Evolutionary conservation across 148 eudicot species (phyloP).

Genomic region (Camellia sinensis): DNA sequence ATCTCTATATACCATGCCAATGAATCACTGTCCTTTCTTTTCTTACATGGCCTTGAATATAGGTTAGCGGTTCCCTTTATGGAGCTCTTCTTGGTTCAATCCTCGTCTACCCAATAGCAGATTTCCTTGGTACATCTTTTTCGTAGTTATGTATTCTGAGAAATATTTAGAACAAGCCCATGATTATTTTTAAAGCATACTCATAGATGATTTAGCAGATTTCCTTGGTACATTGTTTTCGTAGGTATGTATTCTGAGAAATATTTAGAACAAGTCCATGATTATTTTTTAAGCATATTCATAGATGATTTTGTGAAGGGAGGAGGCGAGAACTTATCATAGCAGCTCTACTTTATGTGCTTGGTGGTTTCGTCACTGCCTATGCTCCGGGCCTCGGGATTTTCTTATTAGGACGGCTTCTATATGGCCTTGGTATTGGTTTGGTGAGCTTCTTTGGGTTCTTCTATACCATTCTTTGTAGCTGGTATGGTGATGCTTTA

Average conservation of each 20-base stretch:
- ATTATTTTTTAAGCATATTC: constrained; percentile 2
- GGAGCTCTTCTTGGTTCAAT: constrained; percentile 97
- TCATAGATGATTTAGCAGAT: constrained; percentile 4
- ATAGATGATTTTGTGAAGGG: constrained; percentile 45
- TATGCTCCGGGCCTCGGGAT: constrained; percentile 71
- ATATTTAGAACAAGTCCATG: constrained; percentile 3
- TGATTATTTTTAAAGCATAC: constrained; percentile 1
- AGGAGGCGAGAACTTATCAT: constrained; percentile 82
- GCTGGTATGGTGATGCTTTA: background rate
- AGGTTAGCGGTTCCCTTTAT: constrained; percentile 96
- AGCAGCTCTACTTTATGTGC: constrained; percentile 60
- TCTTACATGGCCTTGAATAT: constrained; percentile 24
- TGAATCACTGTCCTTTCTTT: background rate
- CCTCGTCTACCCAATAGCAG: constrained; percentile 82
- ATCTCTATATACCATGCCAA: background rate
- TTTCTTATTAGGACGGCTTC: constrained; percentile 65
- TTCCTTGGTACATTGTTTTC: background rate
- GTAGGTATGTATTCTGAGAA: background rate
- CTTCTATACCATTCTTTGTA: background rate
- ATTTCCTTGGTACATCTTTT: constrained; percentile 69
- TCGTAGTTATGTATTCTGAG: constrained; percentile 2
- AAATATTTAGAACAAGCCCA: background rate
- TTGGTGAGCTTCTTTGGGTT: constrained; percentile 52
- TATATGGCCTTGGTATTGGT: constrained; percentile 97
- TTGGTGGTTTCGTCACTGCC: constrained; percentile 76